Evolutionary conservation across 2,329 filamentous ascomycete genomes (phyloP).

Genomic region (Penicillium rolfsii): DNA sequence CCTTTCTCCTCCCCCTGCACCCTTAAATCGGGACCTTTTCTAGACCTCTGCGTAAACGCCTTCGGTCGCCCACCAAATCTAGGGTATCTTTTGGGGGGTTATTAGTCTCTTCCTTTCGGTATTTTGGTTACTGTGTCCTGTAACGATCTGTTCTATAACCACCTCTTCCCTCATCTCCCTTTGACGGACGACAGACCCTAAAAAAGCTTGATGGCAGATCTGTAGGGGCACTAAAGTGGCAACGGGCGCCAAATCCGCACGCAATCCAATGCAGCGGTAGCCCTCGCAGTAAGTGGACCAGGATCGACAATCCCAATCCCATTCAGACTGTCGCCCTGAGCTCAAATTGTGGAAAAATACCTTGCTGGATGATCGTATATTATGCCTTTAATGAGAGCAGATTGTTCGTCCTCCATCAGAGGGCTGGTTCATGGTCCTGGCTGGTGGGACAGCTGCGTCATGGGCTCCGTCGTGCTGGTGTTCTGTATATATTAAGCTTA

Average conservation of each 20-base stretch:
- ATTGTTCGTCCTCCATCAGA: background rate
- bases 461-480: slow-evolving; percentile 10
- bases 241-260: background rate
- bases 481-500: slow-evolving; percentile 25
- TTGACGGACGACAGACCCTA: slow-evolving; percentile 4
- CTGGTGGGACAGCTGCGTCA: slow-evolving; percentile 24
- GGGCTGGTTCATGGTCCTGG: background rate
- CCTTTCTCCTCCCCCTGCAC: slow-evolving; percentile 7
- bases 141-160: too few species aligned
- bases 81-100: background rate
- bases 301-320: slow-evolving; percentile 24
- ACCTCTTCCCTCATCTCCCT: background rate
- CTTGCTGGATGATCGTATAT: background rate
- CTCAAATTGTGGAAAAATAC: slow-evolving; percentile 9
- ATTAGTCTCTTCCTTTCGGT: background rate
- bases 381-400: background rate
- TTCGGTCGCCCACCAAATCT: background rate
- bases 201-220: slow-evolving; percentile 23
- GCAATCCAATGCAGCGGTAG: background rate
- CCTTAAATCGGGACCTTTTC: slow-evolving; percentile 2
- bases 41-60: background rate
- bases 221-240: background rate
- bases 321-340: slow-evolving; percentile 14
- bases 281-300: slow-evolving; percentile 18
- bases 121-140: background rate